Conservation (phyloP, 345 rosid species). For the Syzygium oleosum region DNA sequence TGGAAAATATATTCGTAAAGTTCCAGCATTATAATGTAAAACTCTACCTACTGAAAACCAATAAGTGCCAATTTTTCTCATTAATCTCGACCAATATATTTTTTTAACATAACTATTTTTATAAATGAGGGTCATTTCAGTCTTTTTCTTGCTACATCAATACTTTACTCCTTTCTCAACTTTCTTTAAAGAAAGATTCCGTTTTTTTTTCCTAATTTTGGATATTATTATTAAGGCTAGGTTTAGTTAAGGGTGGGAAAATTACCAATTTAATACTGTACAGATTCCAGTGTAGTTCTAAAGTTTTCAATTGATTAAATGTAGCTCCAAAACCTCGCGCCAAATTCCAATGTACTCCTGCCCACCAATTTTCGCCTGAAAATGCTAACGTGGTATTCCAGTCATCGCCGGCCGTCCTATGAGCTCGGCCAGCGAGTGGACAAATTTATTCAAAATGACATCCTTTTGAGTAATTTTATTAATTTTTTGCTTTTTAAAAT, state of each 20-base stretch:
- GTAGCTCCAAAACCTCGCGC: accelerated
- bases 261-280: too few relatives aligned
- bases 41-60: background rate
- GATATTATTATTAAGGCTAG: background rate
- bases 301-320: too few relatives aligned
- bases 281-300: background rate
- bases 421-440: accelerated
- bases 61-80: background rate
- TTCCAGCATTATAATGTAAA: background rate
- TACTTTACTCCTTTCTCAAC: background rate
- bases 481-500: too few relatives aligned
- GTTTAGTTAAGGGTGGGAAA: background rate
- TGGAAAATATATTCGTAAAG: too few relatives aligned
- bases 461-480: background rate
- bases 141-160: background rate
- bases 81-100: background rate
- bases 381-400: background rate
- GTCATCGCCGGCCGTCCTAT: background rate
- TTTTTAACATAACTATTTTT: background rate
- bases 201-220: background rate
- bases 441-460: accelerated
- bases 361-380: background rate
- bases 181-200: background rate
- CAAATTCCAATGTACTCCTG: too few relatives aligned
- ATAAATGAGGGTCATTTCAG: background rate